Evolutionary conservation across 768 basidiomycete species (phyloP), one percentile per base, ranked within the genome.

Genomic region (Trametes cingulata): DNA sequence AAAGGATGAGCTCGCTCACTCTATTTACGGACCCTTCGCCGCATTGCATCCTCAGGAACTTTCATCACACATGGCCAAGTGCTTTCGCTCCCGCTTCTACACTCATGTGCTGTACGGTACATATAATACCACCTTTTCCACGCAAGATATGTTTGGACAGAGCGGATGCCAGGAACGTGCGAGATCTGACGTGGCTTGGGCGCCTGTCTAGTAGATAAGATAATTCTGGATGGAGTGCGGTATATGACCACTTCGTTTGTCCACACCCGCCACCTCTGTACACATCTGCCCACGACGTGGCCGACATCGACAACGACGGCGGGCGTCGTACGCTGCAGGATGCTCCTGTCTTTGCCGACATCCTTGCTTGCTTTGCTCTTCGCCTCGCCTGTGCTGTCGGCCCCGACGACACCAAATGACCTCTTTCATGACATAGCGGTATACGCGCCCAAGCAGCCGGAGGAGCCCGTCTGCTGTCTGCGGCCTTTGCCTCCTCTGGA

Each of bases 401-500:
- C 61, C 6, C 72, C 74, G 3, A 71, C 69, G 5, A 78, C 79
- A 0, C 71, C 66, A 37, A 82, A 88, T 66, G 82, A 91, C 72
- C 84, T 79, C 0, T 86, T 92, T 72, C 79, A 80, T 51, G 80
- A 79, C 3, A 76, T 93, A 40, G 78, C 79, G 19, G 63, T 80
- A 6, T 80, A 73, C 3, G 77, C 75, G 6, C 79, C 78, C 6
- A 83, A 78, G 63, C 75, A 73, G 19, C 78, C 84, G 9, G 82
- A 84, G 46, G 81, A 71, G 9, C 88, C 85, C 3, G 67, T 90
- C 51, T 93, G 90, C 74, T 88, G 87, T 67, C 75, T 93, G 54
- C 85, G 81, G 46, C 82, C 87, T 5, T 66, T 81, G 41, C 71
- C 72, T 0, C 69, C 71, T 0, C 67, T 74, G 3, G 72, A 74